Conservation (phyloP, 495 filamentous ascomycete genomes). For the Wilcoxina mikolae region DNA sequence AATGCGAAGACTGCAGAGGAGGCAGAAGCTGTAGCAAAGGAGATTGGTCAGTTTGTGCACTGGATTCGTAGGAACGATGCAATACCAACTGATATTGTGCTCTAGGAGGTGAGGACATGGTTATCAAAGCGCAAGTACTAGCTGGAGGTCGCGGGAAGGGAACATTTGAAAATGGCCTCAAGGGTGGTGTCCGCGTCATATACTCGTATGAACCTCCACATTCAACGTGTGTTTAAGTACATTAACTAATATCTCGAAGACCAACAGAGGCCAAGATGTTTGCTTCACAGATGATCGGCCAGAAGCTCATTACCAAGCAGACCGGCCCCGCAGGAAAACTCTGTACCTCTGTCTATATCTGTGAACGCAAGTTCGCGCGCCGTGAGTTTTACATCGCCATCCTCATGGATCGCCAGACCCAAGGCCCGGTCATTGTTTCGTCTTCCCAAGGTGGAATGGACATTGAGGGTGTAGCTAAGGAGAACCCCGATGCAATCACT, state of each 20-base stretch:
- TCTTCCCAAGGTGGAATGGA: slow-evolving; percentile 98
- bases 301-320: slow-evolving; percentile 99
- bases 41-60: slow-evolving; percentile 46
- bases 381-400: slow-evolving; percentile 98
- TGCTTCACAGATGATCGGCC: slow-evolving; percentile 96
- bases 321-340: slow-evolving; percentile 80
- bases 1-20: slow-evolving; percentile 71
- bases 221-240: slow-evolving; percentile 2
- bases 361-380: slow-evolving; percentile 97
- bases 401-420: slow-evolving; percentile 87
- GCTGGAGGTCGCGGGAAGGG: slow-evolving; percentile 96
- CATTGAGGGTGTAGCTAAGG: slow-evolving; percentile 95
- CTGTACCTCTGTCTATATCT: slow-evolving; percentile 94
- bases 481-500: slow-evolving; percentile 86
- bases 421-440: slow-evolving; percentile 88
- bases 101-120: slow-evolving; percentile 78
- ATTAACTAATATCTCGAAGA: slow-evolving; percentile 29
- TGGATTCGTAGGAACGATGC: background rate
- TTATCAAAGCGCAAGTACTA: slow-evolving; percentile 98
- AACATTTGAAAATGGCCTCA: slow-evolving; percentile 91
- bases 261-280: slow-evolving; percentile 89
- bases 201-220: slow-evolving; percentile 54
- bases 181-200: slow-evolving; percentile 95
- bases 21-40: slow-evolving; percentile 79
- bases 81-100: slow-evolving; percentile 6